Evolutionary conservation across 1,284 basidiomycete species (phyloP), one percentile per base, ranked within the genome.

Genomic region (Polyporus tsugae): DNA sequence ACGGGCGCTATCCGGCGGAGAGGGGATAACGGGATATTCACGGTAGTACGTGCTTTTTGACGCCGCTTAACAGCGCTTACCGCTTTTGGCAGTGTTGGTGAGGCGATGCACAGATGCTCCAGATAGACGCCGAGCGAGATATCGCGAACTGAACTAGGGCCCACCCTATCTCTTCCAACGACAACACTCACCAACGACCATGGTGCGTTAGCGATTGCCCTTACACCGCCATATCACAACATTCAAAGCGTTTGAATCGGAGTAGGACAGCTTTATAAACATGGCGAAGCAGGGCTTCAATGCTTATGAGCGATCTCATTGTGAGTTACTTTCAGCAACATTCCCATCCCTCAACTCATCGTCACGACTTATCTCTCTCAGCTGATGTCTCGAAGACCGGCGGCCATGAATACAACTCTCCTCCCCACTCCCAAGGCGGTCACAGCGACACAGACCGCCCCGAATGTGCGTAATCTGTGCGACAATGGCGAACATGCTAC

Each of bases 231-330:
- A 13, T 25, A 39, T 19, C 35, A 4, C 38, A 10, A 2, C 10
- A 7, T 35, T 25, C 13, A 10, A 63, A n/a, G 1, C 9, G 33
- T 25, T 17, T 25, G 4, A 33, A 35, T 52, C 13, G 7, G 22
- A 39, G 6, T 15, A 91, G 92, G 90, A 92, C 67, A 83, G 76
- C 67, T 85, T 93, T 70, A 83, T 92, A 46, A 87, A 86, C 71
- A 77, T 94, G 72, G 92, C 91, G 15, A 90, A 92, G 80, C 77
- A 92, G 77, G 88, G 89, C 73, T 78, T 81, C 72, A 75, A 84
- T 52, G 82, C 87, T 74, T 89, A 91, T 62, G 72, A 70, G 61
- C 58, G 60, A 6, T 73, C 63, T 13, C 70, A 71, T 0, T 72
- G 69, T 69, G 58, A 63, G 69, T 69, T 10, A 19, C 49, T 10